Percentiles rank a stretch among this genome's conserved stretches.
Evolutionary conservation across 495 filamentous ascomycete species (phyloP).

Genomic region (Cladorrhinum samala): DNA sequence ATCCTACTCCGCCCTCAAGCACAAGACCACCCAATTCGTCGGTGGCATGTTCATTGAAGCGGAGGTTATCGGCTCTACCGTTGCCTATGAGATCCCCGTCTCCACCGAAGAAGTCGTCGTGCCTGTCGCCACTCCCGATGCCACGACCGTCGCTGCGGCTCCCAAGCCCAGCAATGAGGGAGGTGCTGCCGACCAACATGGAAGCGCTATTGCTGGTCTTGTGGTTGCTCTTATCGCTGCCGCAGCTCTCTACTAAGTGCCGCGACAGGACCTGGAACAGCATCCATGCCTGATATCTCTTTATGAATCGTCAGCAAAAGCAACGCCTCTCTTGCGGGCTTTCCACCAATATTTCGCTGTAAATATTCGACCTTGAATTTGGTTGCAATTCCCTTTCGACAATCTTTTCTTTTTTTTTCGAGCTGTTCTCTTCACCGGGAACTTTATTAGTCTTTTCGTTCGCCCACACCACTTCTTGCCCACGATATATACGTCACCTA

Average conservation of each 20-base stretch:
- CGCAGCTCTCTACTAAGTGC: constrained; percentile 33
- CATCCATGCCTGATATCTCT: background rate
- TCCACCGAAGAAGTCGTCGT: too few relatives aligned
- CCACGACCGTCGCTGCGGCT: constrained; percentile 2
- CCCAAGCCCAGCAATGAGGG: constrained; percentile 33
- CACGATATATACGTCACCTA: background rate
- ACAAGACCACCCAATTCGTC: constrained; percentile 6
- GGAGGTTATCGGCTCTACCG: constrained; percentile 7
- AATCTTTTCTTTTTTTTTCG: background rate
- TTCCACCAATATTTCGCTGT: background rate
- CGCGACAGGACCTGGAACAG: background rate
- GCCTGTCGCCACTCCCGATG: too few relatives aligned
- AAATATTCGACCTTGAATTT: background rate
- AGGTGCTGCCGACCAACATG: constrained; percentile 31
- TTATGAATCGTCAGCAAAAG: background rate
- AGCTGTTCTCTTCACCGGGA: background rate
- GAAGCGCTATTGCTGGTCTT: constrained; percentile 39
- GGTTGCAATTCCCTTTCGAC: background rate
- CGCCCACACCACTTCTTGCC: background rate
- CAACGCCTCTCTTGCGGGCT: background rate
- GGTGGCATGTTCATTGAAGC: constrained; percentile 34
- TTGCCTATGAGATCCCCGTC: too few relatives aligned
- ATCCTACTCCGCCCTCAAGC: constrained; percentile 7
- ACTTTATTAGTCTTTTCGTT: background rate
- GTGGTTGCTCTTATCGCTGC: constrained; percentile 44